Evolutionary conservation across 202 grass and related monocot species (phyloP).

Genomic region (Schoenoplectus tabernaemontani): DNA sequence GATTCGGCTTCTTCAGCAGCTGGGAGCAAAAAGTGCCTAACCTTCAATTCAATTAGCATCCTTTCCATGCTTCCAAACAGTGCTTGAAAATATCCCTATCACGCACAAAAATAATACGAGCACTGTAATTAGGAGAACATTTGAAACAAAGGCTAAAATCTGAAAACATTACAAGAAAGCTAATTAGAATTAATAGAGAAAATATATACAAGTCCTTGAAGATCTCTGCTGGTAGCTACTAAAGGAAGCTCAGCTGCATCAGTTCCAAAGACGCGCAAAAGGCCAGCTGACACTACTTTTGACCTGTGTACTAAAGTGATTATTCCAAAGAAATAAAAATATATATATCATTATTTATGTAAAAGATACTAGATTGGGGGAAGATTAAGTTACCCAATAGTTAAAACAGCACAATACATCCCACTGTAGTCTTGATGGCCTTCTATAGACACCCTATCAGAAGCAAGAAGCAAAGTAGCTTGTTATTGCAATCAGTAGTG

Average conservation of each 20-base stretch:
- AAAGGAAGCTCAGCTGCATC: slow-evolving; percentile 80
- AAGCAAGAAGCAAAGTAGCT: slow-evolving; percentile 2
- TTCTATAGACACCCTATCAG: slow-evolving; percentile 53
- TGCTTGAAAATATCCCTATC: slow-evolving; percentile 86
- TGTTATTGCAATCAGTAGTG: neutral
- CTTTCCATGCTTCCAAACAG: slow-evolving; percentile 69
- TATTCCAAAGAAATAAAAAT: neutral
- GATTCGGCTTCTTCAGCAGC: slow-evolving; percentile 87
- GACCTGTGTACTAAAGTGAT: slow-evolving; percentile 34
- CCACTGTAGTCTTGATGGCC: slow-evolving; percentile 94
- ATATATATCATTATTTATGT: too few species aligned
- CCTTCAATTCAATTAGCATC: slow-evolving; percentile 48
- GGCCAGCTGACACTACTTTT: slow-evolving; percentile 75
- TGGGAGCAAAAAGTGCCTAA: slow-evolving; percentile 81
- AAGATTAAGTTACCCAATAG: slow-evolving; percentile 82
- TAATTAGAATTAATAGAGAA: slow-evolving; percentile 9
- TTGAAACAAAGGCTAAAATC: neutral
- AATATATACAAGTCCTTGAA: slow-evolving; percentile 65
- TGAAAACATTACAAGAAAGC: neutral
- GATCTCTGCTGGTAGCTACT: slow-evolving; percentile 82
- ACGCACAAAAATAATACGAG: slow-evolving; percentile 8
- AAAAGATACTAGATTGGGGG: too few species aligned
- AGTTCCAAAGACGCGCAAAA: slow-evolving; percentile 81
- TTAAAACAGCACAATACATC: slow-evolving; percentile 87
- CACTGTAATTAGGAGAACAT: neutral